Evolutionary conservation across 1,284 basidiomycete genomes (phyloP).

Genomic region (Nidula niveotomentosa): DNA sequence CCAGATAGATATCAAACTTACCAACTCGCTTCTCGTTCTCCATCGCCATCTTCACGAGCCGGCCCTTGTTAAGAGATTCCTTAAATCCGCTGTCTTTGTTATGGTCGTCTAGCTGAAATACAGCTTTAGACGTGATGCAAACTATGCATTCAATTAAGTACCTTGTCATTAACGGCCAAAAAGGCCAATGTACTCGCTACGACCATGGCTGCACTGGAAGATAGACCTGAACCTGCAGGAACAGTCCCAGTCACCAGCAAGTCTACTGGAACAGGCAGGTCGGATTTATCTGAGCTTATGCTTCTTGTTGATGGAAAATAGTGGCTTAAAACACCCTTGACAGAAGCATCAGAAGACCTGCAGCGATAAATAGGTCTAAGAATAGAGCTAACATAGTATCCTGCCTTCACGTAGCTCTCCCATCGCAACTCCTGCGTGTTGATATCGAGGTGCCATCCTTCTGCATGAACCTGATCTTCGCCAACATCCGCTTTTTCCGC

Average conservation of each 20-base stretch:
- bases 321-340: slow-evolving; percentile 70
- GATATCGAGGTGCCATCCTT: slow-evolving; percentile 74
- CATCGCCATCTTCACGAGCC: slow-evolving; percentile 76
- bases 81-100: slow-evolving; percentile 10
- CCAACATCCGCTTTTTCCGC: slow-evolving; percentile 19
- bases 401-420: slow-evolving; percentile 88
- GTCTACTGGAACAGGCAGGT: slow-evolving; percentile 57
- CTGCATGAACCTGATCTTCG: slow-evolving; percentile 39
- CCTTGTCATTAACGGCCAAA: slow-evolving; percentile 72
- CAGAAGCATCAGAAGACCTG: neutral
- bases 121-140: slow-evolving; percentile 1
- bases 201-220: slow-evolving; percentile 84
- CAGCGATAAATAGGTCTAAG: neutral
- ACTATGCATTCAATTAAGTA: slow-evolving; percentile 18
- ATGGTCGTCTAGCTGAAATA: slow-evolving; percentile 27
- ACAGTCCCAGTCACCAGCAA: slow-evolving; percentile 77
- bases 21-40: slow-evolving; percentile 84
- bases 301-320: slow-evolving; percentile 42
- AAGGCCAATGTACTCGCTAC: slow-evolving; percentile 81
- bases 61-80: slow-evolving; percentile 55
- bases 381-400: slow-evolving; percentile 57
- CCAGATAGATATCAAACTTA: slow-evolving; percentile 21
- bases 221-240: slow-evolving; percentile 81
- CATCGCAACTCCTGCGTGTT: slow-evolving; percentile 70
- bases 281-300: neutral